These are phyloP conservation scores for Taphrina populina DNA, from an alignment of 1,139 yeast genomes.

Conservation along the genomic window DNA sequence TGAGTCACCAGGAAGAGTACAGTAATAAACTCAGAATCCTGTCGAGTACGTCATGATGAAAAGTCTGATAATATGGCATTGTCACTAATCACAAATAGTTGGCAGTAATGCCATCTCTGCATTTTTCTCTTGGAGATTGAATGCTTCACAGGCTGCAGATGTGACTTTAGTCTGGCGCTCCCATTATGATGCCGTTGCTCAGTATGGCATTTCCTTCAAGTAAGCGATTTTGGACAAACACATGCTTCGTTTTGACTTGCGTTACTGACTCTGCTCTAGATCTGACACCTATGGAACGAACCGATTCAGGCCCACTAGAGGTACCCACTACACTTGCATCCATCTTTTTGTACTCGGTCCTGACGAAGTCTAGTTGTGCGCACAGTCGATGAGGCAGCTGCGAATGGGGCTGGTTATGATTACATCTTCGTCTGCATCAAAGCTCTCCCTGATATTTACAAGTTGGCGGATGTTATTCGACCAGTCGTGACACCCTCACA, in stretches of 20 bases:
- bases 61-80: background rate
- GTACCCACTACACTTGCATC: constrained; percentile 33
- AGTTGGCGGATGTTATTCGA: constrained; percentile 58
- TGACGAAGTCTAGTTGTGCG: constrained; percentile 36
- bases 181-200: constrained; percentile 39
- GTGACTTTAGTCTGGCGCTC: constrained; percentile 40
- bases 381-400: constrained; percentile 52
- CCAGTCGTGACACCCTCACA: constrained; percentile 54
- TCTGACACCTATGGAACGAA: constrained; percentile 38
- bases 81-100: constrained; percentile 27
- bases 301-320: constrained; percentile 38
- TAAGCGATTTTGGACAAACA: background rate
- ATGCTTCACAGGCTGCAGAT: constrained; percentile 40
- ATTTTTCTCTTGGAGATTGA: constrained; percentile 40
- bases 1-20: constrained; percentile 7
- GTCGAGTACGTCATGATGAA: constrained; percentile 27
- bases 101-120: constrained; percentile 41
- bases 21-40: constrained; percentile 31
- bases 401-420: constrained; percentile 53
- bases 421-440: constrained; percentile 68
- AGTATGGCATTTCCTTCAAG: constrained; percentile 39
- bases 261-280: constrained; percentile 28
- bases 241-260: background rate
- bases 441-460: constrained; percentile 66
- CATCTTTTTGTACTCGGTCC: no score